A percentile compares a stretch with the other conserved stretches of the same genome.
phyloP scores from a whole-genome alignment of 192 early-diverging fungal genomes.

The Martensiomyces pterosporus region DNA sequence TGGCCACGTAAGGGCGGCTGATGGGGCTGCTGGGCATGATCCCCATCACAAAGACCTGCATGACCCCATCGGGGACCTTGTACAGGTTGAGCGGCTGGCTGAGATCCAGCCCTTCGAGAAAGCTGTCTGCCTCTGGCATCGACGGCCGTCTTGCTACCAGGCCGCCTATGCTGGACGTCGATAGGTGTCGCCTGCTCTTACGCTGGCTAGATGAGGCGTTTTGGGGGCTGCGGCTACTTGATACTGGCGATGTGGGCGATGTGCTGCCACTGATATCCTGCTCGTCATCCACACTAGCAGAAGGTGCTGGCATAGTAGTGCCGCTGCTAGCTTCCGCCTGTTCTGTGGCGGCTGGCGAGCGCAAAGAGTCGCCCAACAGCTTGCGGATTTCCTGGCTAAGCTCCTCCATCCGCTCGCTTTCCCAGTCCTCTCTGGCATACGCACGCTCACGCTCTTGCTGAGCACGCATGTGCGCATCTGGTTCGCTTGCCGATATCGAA shows the following conservation, averaged over 20 bases:
- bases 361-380: slow-evolving; percentile 13
- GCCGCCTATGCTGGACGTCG: not conserved
- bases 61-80: slow-evolving; percentile 45
- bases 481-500: not conserved
- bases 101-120: slow-evolving; percentile 33
- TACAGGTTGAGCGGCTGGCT: slow-evolving; percentile 50
- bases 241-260: not conserved
- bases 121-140: slow-evolving; percentile 24
- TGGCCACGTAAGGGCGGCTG: slow-evolving; percentile 59
- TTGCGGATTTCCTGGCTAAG: slow-evolving; percentile 35
- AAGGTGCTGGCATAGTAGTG: too few species aligned
- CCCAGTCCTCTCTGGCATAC: slow-evolving; percentile 24
- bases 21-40: slow-evolving; percentile 56
- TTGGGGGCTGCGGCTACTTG: too few species aligned
- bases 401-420: slow-evolving; percentile 33
- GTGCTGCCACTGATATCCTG: too few species aligned
- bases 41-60: slow-evolving; percentile 60
- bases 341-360: not conserved
- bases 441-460: slow-evolving; percentile 10
- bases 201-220: not conserved
- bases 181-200: not conserved
- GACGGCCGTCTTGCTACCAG: slow-evolving; percentile 10
- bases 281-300: too few species aligned
- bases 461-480: not conserved
- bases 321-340: too few species aligned